Conservation (phyloP, 2,329 filamentous ascomycete genomes). For the Fusarium chaquense region DNA sequence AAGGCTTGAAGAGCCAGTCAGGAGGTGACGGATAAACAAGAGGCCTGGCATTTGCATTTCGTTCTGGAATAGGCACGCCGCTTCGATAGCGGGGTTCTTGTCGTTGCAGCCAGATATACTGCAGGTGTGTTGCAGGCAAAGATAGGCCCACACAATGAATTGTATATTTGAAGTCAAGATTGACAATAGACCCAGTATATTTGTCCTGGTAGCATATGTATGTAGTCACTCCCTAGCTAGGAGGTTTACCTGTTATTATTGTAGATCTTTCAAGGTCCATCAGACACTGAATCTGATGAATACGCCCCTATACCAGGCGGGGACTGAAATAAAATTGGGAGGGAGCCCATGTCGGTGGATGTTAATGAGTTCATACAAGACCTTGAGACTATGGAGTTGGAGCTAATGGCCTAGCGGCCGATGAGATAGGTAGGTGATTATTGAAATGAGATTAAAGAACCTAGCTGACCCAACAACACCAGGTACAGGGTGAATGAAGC, state of each 20-base stretch:
- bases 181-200: background rate
- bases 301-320: conserved; percentile 16
- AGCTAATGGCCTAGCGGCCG: conserved; percentile 8
- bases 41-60: conserved; percentile 5
- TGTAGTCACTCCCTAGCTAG: background rate
- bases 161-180: background rate
- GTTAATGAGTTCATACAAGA: conserved; percentile 9
- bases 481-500: background rate
- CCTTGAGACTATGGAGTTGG: background rate
- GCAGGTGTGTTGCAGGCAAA: background rate
- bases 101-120: background rate
- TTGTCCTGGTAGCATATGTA: conserved; percentile 8
- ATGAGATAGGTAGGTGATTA: background rate
- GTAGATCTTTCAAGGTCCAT: conserved; percentile 14
- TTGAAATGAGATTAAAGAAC: conserved; percentile 17
- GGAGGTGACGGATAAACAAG: background rate
- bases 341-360: conserved; percentile 21
- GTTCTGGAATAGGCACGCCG: conserved; percentile 36
- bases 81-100: conserved; percentile 22
- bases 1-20: conserved; percentile 5
- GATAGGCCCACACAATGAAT: background rate
- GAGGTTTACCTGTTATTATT: background rate
- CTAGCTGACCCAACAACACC: background rate
- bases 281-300: background rate
- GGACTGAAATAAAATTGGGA: conserved; percentile 36